Percentiles rank a stretch among this genome's conserved stretches.
Evolutionary conservation across 129 eudicot genomes (phyloP).

Genomic region (Flaveria brownii): DNA sequence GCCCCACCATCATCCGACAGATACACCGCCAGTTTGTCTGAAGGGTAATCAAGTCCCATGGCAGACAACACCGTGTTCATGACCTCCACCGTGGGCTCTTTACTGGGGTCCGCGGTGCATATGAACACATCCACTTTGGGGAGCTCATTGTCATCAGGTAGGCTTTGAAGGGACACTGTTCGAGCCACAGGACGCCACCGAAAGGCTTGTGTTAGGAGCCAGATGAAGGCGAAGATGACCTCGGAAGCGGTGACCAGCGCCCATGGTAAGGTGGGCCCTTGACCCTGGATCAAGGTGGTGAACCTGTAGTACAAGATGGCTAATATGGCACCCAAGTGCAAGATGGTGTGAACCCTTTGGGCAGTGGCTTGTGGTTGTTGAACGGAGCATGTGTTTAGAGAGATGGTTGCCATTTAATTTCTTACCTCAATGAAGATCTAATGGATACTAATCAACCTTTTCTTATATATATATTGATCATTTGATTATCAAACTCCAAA

Average conservation of each 20-base stretch:
- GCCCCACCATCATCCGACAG: conserved; percentile 82
- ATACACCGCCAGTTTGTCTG: conserved; percentile 60
- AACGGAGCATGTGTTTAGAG: conserved; percentile 51
- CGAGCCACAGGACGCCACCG: conserved; percentile 63
- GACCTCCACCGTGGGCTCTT: conserved; percentile 67
- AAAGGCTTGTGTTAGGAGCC: conserved; percentile 56
- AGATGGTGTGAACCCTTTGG: conserved; percentile 49
- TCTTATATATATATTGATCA: too few species aligned
- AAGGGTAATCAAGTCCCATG: conserved; percentile 74
- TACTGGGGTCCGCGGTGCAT: conserved; percentile 74
- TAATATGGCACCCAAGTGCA: conserved; percentile 43
- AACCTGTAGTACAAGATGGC: conserved; percentile 55
- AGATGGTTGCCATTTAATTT: neutral
- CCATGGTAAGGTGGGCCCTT: conserved; percentile 37
- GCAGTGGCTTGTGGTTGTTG: conserved; percentile 59
- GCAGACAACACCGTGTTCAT: conserved; percentile 90
- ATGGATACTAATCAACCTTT: too few species aligned
- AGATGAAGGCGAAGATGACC: conserved; percentile 51
- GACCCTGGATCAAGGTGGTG: conserved; percentile 33
- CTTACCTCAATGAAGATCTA: too few species aligned
- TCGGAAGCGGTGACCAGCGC: conserved; percentile 49
- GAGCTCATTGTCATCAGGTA: conserved; percentile 45
- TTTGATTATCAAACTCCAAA: too few species aligned
- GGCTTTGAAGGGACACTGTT: conserved; percentile 45
- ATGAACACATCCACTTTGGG: conserved; percentile 71